A percentile compares a stretch with the other conserved stretches of the same genome.
Evolutionary conservation across 352 stramenopile species (phyloP).

Genomic region (Pythium dissimile): DNA sequence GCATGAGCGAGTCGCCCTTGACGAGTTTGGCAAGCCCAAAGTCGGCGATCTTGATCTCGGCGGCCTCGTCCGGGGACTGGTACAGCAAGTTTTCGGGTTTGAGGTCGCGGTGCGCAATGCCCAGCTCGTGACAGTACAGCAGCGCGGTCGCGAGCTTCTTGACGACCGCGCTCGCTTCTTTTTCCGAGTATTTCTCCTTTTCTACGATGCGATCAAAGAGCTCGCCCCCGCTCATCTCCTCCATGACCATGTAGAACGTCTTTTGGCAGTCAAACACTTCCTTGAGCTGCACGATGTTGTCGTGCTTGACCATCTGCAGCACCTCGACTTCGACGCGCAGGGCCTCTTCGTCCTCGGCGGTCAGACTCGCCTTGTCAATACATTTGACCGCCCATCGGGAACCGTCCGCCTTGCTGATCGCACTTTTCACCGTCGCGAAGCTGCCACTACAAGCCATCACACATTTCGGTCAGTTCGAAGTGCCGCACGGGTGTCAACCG

Average conservation of each 20-base stretch:
- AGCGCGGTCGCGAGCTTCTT: slow-evolving; percentile 82
- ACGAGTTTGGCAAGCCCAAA: slow-evolving; percentile 92
- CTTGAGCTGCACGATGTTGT: slow-evolving; percentile 85
- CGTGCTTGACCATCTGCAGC: slow-evolving; percentile 76
- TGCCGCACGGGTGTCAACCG: background rate
- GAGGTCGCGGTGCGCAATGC: slow-evolving; percentile 91
- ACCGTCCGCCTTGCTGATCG: slow-evolving; percentile 73
- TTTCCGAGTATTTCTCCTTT: slow-evolving; percentile 91
- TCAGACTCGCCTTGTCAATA: slow-evolving; percentile 79
- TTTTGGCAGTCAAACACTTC: slow-evolving; percentile 88
- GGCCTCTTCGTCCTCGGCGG: slow-evolving; percentile 77
- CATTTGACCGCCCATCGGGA: slow-evolving; percentile 82
- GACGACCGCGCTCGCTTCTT: slow-evolving; percentile 81
- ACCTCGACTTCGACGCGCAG: slow-evolving; percentile 82
- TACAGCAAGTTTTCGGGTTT: slow-evolving; percentile 91
- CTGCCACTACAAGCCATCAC: slow-evolving; percentile 53
- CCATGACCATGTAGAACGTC: slow-evolving; percentile 92
- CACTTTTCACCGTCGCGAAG: slow-evolving; percentile 85
- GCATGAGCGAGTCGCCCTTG: slow-evolving; percentile 91
- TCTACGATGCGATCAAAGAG: slow-evolving; percentile 92
- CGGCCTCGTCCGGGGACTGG: slow-evolving; percentile 78
- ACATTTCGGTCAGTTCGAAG: slow-evolving; percentile 3
- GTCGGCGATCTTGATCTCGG: slow-evolving; percentile 93
- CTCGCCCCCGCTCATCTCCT: slow-evolving; percentile 89
- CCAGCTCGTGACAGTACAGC: slow-evolving; percentile 83